Conservation (phyloP, 140 eudicot species). For the Anethum foeniculum region DNA sequence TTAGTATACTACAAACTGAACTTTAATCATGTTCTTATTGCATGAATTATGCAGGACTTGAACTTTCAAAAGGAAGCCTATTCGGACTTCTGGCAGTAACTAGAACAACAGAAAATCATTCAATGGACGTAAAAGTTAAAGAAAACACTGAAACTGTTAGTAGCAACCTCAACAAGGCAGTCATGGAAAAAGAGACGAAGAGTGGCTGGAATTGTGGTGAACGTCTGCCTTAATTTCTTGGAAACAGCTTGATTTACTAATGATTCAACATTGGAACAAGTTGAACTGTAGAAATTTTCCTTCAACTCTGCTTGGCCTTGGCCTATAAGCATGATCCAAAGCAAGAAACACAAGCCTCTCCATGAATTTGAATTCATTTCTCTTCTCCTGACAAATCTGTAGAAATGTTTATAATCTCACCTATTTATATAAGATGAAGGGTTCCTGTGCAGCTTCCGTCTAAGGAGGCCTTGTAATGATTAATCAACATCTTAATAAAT, state of each 20-base stretch:
- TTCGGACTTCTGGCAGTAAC: not conserved
- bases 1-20: not conserved
- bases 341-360: conserved; percentile 28
- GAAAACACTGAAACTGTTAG: not conserved
- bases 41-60: not conserved
- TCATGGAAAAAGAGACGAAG: conserved; percentile 85
- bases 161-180: conserved; percentile 61
- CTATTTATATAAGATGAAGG: not conserved
- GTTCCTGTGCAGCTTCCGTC: too few species aligned
- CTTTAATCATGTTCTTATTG: not conserved
- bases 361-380: conserved; percentile 8
- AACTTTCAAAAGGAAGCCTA: not conserved
- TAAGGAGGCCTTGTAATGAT: too few species aligned
- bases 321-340: conserved; percentile 19
- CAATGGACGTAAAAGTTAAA: not conserved
- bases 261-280: conserved; percentile 55
- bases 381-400: not conserved
- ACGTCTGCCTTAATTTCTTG: conserved; percentile 47
- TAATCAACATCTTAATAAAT: not conserved
- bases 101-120: not conserved
- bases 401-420: conserved; percentile 2
- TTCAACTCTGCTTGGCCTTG: conserved; percentile 38
- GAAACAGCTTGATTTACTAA: conserved; percentile 45
- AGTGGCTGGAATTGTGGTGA: conserved; percentile 63
- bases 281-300: conserved; percentile 49